Conservation (phyloP, 768 basidiomycete genomes). For the Kwoniella bestiolae region DNA sequence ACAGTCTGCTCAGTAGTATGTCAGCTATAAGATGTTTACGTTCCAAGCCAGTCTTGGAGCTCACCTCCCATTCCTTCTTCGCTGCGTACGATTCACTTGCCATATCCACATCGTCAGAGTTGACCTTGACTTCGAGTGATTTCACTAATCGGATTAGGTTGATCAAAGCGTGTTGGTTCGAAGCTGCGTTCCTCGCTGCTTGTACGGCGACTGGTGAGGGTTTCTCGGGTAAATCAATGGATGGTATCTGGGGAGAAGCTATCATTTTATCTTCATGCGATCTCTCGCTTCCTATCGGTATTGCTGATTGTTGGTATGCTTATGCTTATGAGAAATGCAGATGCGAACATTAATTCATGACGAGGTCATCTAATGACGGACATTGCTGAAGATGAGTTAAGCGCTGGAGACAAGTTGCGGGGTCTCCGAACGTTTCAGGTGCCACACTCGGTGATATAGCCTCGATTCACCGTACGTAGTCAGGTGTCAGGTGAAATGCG, state of each 20-base stretch:
- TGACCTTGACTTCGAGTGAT: constrained; percentile 32
- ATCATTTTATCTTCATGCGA: neutral
- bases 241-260: neutral
- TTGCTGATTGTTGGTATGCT: no score
- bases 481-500: no score
- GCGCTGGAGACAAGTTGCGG: no score
- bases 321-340: no score
- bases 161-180: constrained; percentile 44
- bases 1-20: constrained; percentile 20
- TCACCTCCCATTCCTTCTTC: constrained; percentile 44
- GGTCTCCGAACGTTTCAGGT: constrained; percentile 5
- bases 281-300: no score
- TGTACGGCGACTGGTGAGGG: constrained; percentile 21
- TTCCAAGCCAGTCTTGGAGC: no score
- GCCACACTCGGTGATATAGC: constrained; percentile 23
- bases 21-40: no score
- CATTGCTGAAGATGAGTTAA: no score
- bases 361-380: no score
- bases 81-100: constrained; percentile 10
- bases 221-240: neutral
- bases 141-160: constrained; percentile 45
- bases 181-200: constrained; percentile 37
- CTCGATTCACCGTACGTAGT: no score
- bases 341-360: no score
- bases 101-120: constrained; percentile 27